These are phyloP conservation scores for Chloromonas sp. DNA, from an alignment of 163 green algal genomes.

Conservation along the genomic window DNA sequence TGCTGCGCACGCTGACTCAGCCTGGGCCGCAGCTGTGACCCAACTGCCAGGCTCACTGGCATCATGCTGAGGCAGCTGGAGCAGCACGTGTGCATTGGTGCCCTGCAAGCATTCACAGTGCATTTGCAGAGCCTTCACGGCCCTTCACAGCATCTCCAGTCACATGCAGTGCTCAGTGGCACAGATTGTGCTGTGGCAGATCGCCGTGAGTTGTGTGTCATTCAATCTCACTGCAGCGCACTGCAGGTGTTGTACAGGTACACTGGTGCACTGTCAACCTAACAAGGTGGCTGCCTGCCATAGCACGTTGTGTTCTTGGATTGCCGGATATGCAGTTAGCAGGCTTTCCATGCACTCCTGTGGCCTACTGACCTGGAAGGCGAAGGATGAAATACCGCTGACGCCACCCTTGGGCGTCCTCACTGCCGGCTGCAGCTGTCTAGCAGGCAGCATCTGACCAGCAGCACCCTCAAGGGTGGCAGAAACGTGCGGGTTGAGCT, in stretches of 20 bases:
- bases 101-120: slow-evolving; percentile 19
- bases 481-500: slow-evolving; percentile 63
- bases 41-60: too few relatives aligned
- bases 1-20: slow-evolving; percentile 5
- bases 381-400: slow-evolving; percentile 63
- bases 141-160: too few relatives aligned
- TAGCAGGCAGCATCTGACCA: neutral
- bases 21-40: neutral
- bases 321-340: neutral
- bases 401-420: neutral
- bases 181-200: too few relatives aligned
- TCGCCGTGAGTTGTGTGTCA: neutral
- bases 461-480: slow-evolving; percentile 25
- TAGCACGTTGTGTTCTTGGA: neutral
- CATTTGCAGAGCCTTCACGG: neutral
- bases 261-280: neutral
- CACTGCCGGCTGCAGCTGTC: neutral
- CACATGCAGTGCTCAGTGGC: too few relatives aligned
- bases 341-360: neutral
- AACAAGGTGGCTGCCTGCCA: neutral
- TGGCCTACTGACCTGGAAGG: slow-evolving; percentile 51
- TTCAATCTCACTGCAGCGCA: neutral
- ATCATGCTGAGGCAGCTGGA: slow-evolving; percentile 2
- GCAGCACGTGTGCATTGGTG: slow-evolving; percentile 53
- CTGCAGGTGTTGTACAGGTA: neutral